Evolutionary conservation across 2,329 filamentous ascomycete species (phyloP), one percentile per base, ranked within the genome.

Genomic region (Venturia aucupariae): DNA sequence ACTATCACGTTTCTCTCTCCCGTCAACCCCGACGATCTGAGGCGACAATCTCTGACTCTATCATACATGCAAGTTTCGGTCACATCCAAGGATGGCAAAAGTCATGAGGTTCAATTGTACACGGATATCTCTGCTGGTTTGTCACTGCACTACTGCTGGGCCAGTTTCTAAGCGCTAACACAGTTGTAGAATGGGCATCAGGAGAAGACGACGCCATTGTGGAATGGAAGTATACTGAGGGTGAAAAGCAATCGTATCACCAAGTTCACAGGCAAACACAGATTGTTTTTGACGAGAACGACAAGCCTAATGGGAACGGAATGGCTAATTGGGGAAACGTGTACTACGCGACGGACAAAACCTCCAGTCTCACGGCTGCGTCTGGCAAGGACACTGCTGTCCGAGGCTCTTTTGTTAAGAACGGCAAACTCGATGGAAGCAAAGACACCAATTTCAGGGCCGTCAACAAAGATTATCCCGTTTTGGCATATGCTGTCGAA

Each of bases 1-100:
- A 88, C 81, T 22, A 81, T 88, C 63, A 88, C 84, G 0, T 92
- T 92, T 70, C 72, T 90, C 59, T 90, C 87, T 0, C 87, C 89
- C 0, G 79, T 92, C 19, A 87, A 83, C 22, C 85, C 87, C 0
- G 76, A 83, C 38, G 88, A 92, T 70, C 73, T 88, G 24, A 80
- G 81, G 66, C 79, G 87, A 42, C 87, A 90, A 71, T 90, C 88
- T 7, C 76, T 90, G 55, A 79, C 85, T 22, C 89, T 88, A 67
- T 88, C 88, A 0, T 92, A 91, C 74, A 76, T 92, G 64, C 77
- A 88, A 35, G 82, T 89, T 32, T 81, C 80, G 11, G 84, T 89
- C 7, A 74, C 74, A 42, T 88, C 88, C 0, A 70, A 84, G 2
- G 88, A 92, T 72, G 86, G 85, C 13, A 71, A 71, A 2, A 68